Conservation (phyloP, 208 protist genomes). For the Tetramitus jugosus region DNA sequence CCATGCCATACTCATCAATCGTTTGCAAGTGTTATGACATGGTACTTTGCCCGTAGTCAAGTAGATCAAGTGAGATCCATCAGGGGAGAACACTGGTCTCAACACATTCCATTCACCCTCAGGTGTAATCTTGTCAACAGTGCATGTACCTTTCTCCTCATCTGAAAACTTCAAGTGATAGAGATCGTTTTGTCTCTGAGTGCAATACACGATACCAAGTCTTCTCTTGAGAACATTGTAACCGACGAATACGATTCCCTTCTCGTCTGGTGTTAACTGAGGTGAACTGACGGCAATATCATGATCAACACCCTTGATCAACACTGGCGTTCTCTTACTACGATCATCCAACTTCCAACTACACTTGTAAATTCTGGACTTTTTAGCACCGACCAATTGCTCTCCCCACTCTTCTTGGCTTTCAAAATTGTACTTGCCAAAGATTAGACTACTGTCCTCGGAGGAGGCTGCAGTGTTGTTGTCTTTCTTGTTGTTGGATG, state of each 20-base stretch:
- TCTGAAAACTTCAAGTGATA: not conserved
- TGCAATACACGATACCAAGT: not conserved
- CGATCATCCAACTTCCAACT: not conserved
- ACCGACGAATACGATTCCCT: not conserved
- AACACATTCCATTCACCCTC: not conserved
- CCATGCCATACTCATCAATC: not conserved
- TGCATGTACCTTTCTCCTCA: not conserved
- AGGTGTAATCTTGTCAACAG: not conserved
- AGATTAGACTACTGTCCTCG: too few species aligned
- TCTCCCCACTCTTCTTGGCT: constrained; percentile 8
- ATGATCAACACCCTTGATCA: not conserved
- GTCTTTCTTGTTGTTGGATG: too few species aligned
- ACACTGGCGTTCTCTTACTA: not conserved
- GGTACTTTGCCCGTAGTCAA: not conserved
- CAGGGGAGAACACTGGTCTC: not conserved
- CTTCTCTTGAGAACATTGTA: not conserved
- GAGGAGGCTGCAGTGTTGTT: not conserved
- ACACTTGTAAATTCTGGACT: not conserved
- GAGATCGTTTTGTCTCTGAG: not conserved
- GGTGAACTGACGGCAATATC: not conserved
- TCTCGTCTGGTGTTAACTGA: not conserved
- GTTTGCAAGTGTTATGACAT: not conserved
- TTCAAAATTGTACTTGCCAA: not conserved
- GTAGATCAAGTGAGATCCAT: not conserved
- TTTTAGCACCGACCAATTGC: not conserved